Evolutionary conservation across 2,329 filamentous ascomycete species (phyloP).

Genomic region (Scedosporium dehoogii): DNA sequence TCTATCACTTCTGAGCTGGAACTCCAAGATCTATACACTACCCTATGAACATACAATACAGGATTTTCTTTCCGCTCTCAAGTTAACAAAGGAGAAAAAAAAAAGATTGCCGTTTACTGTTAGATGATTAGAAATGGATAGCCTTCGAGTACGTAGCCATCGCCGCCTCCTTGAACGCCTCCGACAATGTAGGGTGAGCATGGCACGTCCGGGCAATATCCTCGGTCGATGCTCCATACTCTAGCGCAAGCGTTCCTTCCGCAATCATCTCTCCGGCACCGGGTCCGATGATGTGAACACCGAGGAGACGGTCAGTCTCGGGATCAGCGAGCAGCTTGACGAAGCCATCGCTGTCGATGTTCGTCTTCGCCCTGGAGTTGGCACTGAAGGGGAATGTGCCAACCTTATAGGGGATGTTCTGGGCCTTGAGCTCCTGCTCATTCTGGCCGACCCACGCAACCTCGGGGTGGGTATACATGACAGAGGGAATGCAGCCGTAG

Average conservation of each 20-base stretch:
- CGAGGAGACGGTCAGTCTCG: slow-evolving; percentile 90
- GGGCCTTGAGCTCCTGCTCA: slow-evolving; percentile 88
- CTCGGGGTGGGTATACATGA: slow-evolving; percentile 99
- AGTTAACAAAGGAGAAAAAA: not conserved
- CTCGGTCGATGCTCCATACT: slow-evolving; percentile 93
- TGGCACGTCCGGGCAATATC: slow-evolving; percentile 93
- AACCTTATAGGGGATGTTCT: slow-evolving; percentile 82
- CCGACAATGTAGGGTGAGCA: slow-evolving; percentile 88
- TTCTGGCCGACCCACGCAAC: slow-evolving; percentile 98
- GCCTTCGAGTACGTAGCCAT: slow-evolving; percentile 95
- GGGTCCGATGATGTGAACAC: slow-evolving; percentile 91
- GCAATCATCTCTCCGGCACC: slow-evolving; percentile 99
- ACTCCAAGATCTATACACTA: slow-evolving; percentile 6
- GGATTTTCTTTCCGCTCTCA: not conserved
- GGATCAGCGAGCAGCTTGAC: slow-evolving; percentile 97
- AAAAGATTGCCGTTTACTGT: not conserved
- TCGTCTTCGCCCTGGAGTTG: slow-evolving; percentile 98
- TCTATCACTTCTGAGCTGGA: not conserved
- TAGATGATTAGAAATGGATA: slow-evolving; percentile 72
- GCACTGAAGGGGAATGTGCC: slow-evolving; percentile 95
- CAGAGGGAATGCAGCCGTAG: slow-evolving; percentile 93
- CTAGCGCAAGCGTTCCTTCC: slow-evolving; percentile 85
- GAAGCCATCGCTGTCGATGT: slow-evolving; percentile 87
- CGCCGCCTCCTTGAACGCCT: slow-evolving; percentile 99
- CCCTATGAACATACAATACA: slow-evolving; percentile 4